Percentiles rank a stretch among this genome's conserved stretches.
Evolutionary conservation across 2,329 filamentous ascomycete genomes (phyloP).

Genomic region (Paradendryphiella salina): DNA sequence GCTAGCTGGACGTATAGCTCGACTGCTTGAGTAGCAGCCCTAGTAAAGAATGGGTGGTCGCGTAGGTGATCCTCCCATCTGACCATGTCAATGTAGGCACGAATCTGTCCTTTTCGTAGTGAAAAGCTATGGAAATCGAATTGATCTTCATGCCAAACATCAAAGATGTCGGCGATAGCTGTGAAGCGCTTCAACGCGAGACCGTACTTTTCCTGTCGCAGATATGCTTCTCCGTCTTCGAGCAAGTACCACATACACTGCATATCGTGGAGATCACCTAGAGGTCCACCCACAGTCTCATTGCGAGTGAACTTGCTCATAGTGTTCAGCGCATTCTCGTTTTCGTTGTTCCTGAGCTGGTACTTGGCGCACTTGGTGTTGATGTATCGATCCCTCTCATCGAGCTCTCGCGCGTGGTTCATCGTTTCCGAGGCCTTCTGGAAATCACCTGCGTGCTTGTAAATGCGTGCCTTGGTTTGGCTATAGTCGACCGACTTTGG

Average conservation of each 20-base stretch:
- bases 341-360: conserved; percentile 88
- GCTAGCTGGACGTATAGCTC: conserved; percentile 77
- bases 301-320: conserved; percentile 94
- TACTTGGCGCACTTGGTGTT: conserved; percentile 99
- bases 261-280: conserved; percentile 95
- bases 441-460: conserved; percentile 83
- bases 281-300: conserved; percentile 81
- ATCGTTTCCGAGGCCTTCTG: conserved; percentile 82
- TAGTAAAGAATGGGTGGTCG: conserved; percentile 89
- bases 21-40: conserved; percentile 79
- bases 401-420: conserved; percentile 82
- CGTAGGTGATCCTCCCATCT: conserved; percentile 91
- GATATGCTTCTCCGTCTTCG: conserved; percentile 89
- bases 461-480: conserved; percentile 93
- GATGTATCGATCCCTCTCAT: conserved; percentile 92
- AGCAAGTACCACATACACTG: conserved; percentile 97
- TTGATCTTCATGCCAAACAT: conserved; percentile 97
- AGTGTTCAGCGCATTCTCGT: conserved; percentile 80
- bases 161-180: conserved; percentile 87
- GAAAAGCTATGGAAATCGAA: conserved; percentile 99
- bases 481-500: conserved; percentile 85
- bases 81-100: conserved; percentile 94
- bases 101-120: conserved; percentile 91
- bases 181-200: conserved; percentile 92
- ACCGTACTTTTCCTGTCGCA: conserved; percentile 78